Evolutionary conservation across 2,329 filamentous ascomycete genomes (phyloP), one percentile per base, ranked within the genome.

Genomic region (Beauveria rudraprayagi): DNA sequence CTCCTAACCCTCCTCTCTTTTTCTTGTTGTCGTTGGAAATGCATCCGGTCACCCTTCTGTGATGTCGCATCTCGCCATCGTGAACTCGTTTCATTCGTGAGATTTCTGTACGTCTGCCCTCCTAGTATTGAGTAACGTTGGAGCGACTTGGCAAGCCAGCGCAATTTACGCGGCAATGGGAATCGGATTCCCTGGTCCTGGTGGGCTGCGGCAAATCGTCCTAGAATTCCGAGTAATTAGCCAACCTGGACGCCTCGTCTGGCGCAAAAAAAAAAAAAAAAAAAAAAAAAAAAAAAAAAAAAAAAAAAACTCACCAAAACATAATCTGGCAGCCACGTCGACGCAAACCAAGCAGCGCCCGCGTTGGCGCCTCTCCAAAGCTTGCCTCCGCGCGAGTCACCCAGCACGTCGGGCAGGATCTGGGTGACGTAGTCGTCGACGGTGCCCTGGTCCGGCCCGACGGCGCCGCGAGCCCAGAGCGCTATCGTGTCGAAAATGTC

Each of bases 141-240:
- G 11, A 11, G 7, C 34, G 34, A 19, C 24, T 10, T 40, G n/a
- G 50, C 22, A 48, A 24, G 46, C 46, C 30, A 14, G 30, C 30
- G 30, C 30, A 5, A 9, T 60, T 72, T 69, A 80, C 57, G 75
- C 77, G 46, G 76, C 69, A 64, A 80, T 67, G 61, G 74, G 68
- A 19, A 79, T 70, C 63, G 71, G 66, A 53, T 70, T 70, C 22
- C 65, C 67, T 6, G 71, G 68, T 37, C 67, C 67, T 26, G 68
- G 72, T 58, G 69, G n/a, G 67, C 63, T 78, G 75, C 0, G 78
- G 78, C 16, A 80, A 65, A 60, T 79, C 76, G 59, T 79, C 75
- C 78, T 80, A 34, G 4, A 14, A 34, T 34, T 34, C 5, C 11
- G 5, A 34, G 11, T 5, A 5, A 11, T 34, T 14, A 34, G 30